Conservation (phyloP, 2,329 filamentous ascomycete species). For the Thyridium curvatum region DNA sequence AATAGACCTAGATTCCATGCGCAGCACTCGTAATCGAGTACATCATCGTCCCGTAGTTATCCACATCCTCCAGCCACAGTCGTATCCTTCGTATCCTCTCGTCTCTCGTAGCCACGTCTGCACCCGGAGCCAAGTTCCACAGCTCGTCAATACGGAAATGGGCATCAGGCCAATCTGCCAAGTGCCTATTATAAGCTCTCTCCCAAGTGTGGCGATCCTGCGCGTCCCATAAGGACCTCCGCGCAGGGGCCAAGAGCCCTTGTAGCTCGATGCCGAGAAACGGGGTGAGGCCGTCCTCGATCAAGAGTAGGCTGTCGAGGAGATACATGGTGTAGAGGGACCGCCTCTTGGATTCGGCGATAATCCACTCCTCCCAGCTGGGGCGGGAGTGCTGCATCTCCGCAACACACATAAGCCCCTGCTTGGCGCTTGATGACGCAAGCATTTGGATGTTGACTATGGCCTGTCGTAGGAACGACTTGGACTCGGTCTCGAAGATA, state of each 20-base stretch:
- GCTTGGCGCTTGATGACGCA: too few species aligned
- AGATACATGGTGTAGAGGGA: constrained; percentile 46
- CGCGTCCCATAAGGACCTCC: constrained; percentile 36
- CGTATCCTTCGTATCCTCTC: too few species aligned
- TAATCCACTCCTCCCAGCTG: constrained; percentile 46
- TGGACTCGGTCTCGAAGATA: too few species aligned
- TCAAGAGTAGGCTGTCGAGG: constrained; percentile 41
- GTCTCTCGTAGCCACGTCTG: too few species aligned
- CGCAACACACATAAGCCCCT: constrained; percentile 35
- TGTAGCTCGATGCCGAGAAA: constrained; percentile 43
- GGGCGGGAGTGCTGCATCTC: constrained; percentile 22
- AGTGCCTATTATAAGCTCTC: constrained; percentile 30
- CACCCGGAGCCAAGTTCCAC: too few species aligned
- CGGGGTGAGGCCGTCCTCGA: constrained; percentile 33
- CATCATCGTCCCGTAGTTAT: too few species aligned
- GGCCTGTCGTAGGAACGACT: too few species aligned
- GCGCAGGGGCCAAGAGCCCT: constrained; percentile 33
- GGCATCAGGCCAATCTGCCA: constrained; percentile 31
- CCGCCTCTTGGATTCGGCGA: constrained; percentile 45
- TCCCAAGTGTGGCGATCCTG: constrained; percentile 31
- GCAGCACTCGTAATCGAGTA: too few species aligned
- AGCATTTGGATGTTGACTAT: too few species aligned
- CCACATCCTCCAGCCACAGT: too few species aligned
- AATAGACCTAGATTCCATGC: too few species aligned
- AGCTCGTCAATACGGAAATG: constrained; percentile 5